These are phyloP conservation scores for Chlamydomonas sphaeroides DNA, from an alignment of 139 green algal species.

Conservation along the genomic window DNA sequence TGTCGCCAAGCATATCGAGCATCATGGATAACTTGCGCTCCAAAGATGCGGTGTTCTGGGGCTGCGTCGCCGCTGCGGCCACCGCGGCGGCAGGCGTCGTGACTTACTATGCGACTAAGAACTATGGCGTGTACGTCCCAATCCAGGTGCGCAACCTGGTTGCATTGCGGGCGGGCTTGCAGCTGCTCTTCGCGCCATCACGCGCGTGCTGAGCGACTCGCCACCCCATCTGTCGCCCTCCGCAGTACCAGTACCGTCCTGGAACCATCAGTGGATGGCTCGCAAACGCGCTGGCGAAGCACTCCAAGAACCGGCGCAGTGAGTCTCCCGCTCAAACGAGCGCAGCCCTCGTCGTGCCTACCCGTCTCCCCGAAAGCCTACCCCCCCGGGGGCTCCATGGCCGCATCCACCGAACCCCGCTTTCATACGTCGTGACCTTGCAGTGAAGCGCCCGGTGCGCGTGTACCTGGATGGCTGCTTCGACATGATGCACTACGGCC, in stretches of 20 bases:
- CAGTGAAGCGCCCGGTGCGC: conserved; percentile 78
- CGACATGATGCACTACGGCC: conserved; percentile 99
- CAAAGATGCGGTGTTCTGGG: background rate
- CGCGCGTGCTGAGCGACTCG: too few relatives aligned
- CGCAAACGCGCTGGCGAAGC: conserved; percentile 71
- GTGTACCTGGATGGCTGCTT: conserved; percentile 99
- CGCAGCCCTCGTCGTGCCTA: too few relatives aligned
- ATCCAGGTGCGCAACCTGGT: conserved; percentile 56
- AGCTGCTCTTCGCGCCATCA: too few relatives aligned
- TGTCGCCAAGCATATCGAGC: too few relatives aligned
- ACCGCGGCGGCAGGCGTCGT: background rate
- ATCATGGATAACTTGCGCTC: too few relatives aligned
- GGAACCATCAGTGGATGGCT: conserved; percentile 89
- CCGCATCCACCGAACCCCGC: too few relatives aligned
- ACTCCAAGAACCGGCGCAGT: conserved; percentile 84
- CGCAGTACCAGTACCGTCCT: conserved; percentile 92
- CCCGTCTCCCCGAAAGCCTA: too few relatives aligned
- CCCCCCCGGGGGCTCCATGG: too few relatives aligned
- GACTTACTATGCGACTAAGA: conserved; percentile 40
- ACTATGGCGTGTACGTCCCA: conserved; percentile 55
- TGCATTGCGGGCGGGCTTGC: too few relatives aligned
- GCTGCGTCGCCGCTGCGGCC: background rate
- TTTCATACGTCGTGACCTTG: too few relatives aligned
- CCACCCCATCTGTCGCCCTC: too few relatives aligned
- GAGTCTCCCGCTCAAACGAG: conserved; percentile 18